These are phyloP conservation scores for Draba incana DNA, from an alignment of 345 rosid genomes.

Conservation along the genomic window DNA sequence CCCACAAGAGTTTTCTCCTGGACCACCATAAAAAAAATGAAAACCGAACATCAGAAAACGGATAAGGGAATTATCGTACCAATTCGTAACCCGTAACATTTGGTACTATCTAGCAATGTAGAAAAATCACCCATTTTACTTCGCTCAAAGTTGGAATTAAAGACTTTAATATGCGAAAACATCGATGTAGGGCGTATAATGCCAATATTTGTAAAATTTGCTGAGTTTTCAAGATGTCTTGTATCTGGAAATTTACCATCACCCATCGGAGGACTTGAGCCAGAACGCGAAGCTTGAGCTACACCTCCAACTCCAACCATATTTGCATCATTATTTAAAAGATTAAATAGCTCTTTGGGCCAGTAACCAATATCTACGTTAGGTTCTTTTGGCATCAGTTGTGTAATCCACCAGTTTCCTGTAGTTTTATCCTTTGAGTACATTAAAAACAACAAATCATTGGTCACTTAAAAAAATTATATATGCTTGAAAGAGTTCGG, in stretches of 20 bases:
- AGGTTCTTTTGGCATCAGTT: background rate
- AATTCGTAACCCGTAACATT: background rate
- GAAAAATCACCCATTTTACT: background rate
- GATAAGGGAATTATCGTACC: background rate
- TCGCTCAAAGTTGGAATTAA: background rate
- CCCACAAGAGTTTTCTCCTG: background rate
- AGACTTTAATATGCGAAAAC: background rate
- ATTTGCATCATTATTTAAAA: background rate
- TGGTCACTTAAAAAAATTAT: background rate
- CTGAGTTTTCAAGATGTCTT: background rate
- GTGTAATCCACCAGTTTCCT: constrained; percentile 4
- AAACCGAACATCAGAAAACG: background rate
- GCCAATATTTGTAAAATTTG: background rate
- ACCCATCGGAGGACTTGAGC: constrained; percentile 4
- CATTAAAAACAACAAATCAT: background rate
- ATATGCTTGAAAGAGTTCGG: background rate
- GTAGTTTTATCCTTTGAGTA: background rate
- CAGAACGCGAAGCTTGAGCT: background rate
- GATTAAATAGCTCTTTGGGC: background rate
- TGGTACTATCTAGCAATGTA: background rate
- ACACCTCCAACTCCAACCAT: no score
- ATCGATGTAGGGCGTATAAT: rapidly evolving
- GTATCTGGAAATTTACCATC: background rate
- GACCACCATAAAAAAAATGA: constrained; percentile 1
- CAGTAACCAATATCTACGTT: background rate